A percentile compares a stretch with the other conserved stretches of the same genome.
Conservation (phyloP, 2,329 filamentous ascomycete species). For the Dothistroma septosporum region DNA sequence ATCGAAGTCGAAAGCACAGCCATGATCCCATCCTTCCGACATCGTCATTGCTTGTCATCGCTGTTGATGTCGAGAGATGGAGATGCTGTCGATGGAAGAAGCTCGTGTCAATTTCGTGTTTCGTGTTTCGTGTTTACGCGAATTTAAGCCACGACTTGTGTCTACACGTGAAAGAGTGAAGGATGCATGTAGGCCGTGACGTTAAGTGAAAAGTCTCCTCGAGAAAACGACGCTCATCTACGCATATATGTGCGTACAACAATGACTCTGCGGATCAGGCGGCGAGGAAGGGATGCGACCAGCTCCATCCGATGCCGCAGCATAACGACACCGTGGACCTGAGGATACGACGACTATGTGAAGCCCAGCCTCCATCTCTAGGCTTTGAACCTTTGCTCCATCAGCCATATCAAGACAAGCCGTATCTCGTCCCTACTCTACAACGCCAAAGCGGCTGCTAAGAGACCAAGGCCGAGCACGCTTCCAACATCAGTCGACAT, state of each 20-base stretch:
- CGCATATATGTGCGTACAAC: too few relatives aligned
- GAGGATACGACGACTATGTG: background rate
- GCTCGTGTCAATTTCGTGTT: background rate
- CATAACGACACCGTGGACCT: background rate
- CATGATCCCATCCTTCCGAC: conserved; percentile 14
- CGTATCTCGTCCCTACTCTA: conserved; percentile 6
- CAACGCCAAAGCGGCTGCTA: conserved; percentile 22
- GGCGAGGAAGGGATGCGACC: too few relatives aligned
- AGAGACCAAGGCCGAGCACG: conserved; percentile 18
- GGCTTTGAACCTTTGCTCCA: too few relatives aligned
- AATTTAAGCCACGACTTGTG: too few relatives aligned
- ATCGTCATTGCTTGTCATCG: conserved; percentile 2
- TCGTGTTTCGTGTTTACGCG: background rate
- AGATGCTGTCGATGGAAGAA: background rate
- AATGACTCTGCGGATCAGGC: too few relatives aligned
- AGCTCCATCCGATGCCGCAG: too few relatives aligned
- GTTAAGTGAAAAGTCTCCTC: too few relatives aligned
- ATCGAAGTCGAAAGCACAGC: conserved; percentile 23
- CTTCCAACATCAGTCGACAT: conserved; percentile 20
- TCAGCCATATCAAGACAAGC: background rate
- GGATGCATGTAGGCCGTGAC: too few relatives aligned
- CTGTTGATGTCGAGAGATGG: background rate
- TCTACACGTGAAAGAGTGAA: too few relatives aligned
- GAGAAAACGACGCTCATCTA: too few relatives aligned
- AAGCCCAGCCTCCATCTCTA: background rate